Base-by-base conservation (phyloP, 495 filamentous ascomycete species). In the Evansstolkia leycettana region DNA sequence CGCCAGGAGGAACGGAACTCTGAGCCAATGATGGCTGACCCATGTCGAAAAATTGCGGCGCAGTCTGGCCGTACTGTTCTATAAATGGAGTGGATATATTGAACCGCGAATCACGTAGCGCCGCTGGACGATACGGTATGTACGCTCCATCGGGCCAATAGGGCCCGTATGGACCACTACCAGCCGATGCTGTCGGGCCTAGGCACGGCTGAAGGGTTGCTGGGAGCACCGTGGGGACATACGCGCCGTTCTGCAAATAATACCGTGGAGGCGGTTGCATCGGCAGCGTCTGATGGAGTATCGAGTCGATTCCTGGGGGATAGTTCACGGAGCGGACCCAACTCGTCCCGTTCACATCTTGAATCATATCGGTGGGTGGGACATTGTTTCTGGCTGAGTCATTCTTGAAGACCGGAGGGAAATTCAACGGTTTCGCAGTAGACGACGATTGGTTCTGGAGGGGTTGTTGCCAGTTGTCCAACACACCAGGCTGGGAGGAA, bases 91-190 rank as follows among this genome's bases (percentile, higher is more conserved):
- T 38, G 8, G 54, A 45, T 5, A 52, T 37, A 33, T 54, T 51
- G 32, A 58, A 75, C n/a, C 70, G 65, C 5, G 71, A 57, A 57
- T 80, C 76, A 30, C 73, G 64, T 41, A 81, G 47, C 15, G 78
- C 71, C 17, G 79, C 70, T 32, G 79, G 79, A 38, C 75, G 62
- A 57, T 82, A 84, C n/a, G 82, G 82, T 18, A 80, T 77, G 47
- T 77, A 78, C 10, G 68, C 76, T 4, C 80, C 78, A 57, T 93
- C 78, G 9, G 77, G 76, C 82, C 82, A 90, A 43, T 81, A 80
- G 11, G 78, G 74, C 2, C 82, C 83, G 54, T 75, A 82, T 11
- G 80, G 72, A 3, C 76, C 77, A 24, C 73, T 75, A 19, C 76
- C 76, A 39, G 83, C 83, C 12, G 80, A 80, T 14, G 78, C 75